A percentile compares a stretch with the other conserved stretches of the same genome.
These are phyloP conservation scores for Entomophthora muscae DNA, from an alignment of 371 early-diverging fungal species.

Conservation along the genomic window DNA sequence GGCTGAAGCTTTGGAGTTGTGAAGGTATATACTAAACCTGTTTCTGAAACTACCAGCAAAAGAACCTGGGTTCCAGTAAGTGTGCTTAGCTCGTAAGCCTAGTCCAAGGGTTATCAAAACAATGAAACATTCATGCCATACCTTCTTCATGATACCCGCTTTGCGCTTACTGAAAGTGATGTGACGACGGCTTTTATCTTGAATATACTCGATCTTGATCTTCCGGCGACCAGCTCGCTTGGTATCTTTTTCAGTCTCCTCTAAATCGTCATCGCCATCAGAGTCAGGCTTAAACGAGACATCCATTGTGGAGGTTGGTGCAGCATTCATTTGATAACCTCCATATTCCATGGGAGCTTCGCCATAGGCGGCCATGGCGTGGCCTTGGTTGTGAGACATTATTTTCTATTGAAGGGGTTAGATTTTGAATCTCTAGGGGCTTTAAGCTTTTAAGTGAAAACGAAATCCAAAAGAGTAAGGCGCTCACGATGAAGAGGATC, in stretches of 20 bases:
- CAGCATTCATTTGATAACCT: background rate
- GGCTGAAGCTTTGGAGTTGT: conserved; percentile 96
- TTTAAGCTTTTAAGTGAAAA: too few species aligned
- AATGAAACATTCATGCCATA: background rate
- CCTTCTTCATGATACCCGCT: conserved; percentile 98
- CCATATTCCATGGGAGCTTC: background rate
- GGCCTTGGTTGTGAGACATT: background rate
- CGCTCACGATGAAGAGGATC: too few species aligned
- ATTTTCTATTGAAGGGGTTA: background rate
- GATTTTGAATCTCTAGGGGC: too few species aligned
- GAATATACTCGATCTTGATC: conserved; percentile 94
- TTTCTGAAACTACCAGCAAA: conserved; percentile 89
- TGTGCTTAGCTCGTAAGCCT: conserved; percentile 86
- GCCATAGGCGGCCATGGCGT: background rate
- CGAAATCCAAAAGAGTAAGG: too few species aligned
- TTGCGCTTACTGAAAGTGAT: conserved; percentile 98
- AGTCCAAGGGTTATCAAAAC: background rate
- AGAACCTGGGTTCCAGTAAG: conserved; percentile 96
- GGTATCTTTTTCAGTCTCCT: background rate
- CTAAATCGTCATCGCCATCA: background rate
- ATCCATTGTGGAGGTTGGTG: background rate
- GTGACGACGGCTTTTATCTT: conserved; percentile 85
- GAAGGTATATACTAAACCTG: conserved; percentile 96
- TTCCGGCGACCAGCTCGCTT: conserved; percentile 42
- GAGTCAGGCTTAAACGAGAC: background rate